Base-by-base conservation (phyloP, 2,329 filamentous ascomycete species). In the Blastomyces gilchristii region DNA sequence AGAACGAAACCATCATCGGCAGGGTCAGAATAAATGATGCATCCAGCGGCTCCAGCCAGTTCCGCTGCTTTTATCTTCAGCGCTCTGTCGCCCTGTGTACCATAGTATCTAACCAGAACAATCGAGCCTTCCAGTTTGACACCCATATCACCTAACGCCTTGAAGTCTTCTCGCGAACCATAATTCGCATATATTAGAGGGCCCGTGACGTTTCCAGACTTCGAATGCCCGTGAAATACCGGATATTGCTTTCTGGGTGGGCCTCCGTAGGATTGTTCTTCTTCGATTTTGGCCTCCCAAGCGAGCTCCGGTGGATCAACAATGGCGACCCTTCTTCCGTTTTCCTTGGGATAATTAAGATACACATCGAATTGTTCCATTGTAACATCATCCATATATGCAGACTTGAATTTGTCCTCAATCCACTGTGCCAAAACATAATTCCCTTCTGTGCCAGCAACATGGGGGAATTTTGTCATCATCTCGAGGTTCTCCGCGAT, bases 371-470 rank as follows among this genome's bases (percentile, higher is more conserved):
- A 96, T 72, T 91, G 85, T 69, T 96, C 88, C 70, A 91, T 81
- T 59, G 80, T 78, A 34, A 96, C 86, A 63, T 87, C 81, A 69
- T 96, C 91, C 71, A 99, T 81, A 3, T 85, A 83, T 56, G 87
- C 86, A 60, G 82, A 82, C 67, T 79, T 78, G 75, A 97, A 96
- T 73, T 88, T 83, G 70, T 85, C 86, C 74, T 92, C 83, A 62
- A 97, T 85, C 79, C 92, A 95, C 78, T 90, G 84, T 8, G 90
- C 93, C 62, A 96, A 81, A 56, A 88, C 89, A 70, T 88, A 91
- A 77, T 95, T 93, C 58, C 94, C 94, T 77, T 96, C 88, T 2
- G 91, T 96, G n/a, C 94, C 94, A 1, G 91, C 94, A 66, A 97
- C 82, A 75, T 97, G 94, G 65, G 94, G 89, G 72, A 90, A 96